Percentiles rank a stretch among this genome's conserved stretches.
Conservation (phyloP, 1,139 yeast species). For the Kurtzmaniella quercitrusa region DNA sequence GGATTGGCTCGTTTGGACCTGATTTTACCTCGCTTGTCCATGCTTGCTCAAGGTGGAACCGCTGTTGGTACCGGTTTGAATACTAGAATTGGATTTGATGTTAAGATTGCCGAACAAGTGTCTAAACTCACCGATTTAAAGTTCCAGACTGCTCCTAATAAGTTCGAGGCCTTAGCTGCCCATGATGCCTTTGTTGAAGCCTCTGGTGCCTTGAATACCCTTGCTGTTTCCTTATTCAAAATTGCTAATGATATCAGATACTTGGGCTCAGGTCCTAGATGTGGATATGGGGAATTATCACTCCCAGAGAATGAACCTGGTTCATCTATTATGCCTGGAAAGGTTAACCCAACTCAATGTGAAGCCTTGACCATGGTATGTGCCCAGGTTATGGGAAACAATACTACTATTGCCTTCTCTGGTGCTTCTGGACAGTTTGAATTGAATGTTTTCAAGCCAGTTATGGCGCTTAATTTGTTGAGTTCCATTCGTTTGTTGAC, state of each 20-base stretch:
- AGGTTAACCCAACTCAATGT: conserved; percentile 95
- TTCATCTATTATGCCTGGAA: conserved; percentile 96
- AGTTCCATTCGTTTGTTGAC: conserved; percentile 76
- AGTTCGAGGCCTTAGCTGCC: conserved; percentile 94
- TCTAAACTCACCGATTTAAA: conserved; percentile 74
- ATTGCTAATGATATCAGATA: conserved; percentile 93
- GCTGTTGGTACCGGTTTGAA: conserved; percentile 96
- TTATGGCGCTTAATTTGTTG: conserved; percentile 78
- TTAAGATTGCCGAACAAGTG: conserved; percentile 69
- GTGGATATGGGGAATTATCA: conserved; percentile 90
- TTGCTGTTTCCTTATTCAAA: conserved; percentile 83
- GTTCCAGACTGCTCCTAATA: conserved; percentile 89
- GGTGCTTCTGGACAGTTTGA: conserved; percentile 97
- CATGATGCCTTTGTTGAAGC: conserved; percentile 95
- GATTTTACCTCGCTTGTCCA: conserved; percentile 62
- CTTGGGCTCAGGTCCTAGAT: conserved; percentile 94
- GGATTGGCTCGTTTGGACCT: conserved; percentile 77
- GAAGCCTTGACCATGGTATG: conserved; percentile 96
- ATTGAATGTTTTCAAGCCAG: conserved; percentile 92
- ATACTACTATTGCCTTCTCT: conserved; percentile 83
- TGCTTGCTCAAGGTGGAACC: conserved; percentile 94
- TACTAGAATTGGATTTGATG: conserved; percentile 80
- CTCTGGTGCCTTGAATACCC: conserved; percentile 87
- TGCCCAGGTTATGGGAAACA: conserved; percentile 91
- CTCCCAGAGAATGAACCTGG: conserved; percentile 97